Evolutionary conservation across 345 rosid genomes (phyloP).

Genomic region (Lepidium didymum): DNA sequence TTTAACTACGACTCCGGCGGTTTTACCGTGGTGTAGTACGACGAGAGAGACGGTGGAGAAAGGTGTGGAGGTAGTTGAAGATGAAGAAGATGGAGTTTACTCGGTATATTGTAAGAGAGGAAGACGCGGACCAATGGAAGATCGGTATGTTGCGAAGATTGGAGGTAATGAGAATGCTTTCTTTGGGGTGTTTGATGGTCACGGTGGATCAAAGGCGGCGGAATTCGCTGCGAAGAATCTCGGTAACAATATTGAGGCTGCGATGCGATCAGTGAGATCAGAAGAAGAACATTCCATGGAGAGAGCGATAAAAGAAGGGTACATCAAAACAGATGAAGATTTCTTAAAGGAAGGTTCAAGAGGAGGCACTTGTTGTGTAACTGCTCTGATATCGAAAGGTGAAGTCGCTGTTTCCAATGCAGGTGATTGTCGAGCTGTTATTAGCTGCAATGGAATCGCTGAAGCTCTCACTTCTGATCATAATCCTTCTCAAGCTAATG

Average conservation of each 20-base stretch:
- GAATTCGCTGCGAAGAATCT: slow-evolving; percentile 66
- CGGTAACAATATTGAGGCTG: slow-evolving; percentile 46
- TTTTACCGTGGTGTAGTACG: slow-evolving; percentile 10
- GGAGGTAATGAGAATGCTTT: slow-evolving; percentile 34
- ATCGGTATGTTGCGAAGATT: slow-evolving; percentile 20
- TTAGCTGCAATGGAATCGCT: slow-evolving; percentile 61
- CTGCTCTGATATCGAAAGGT: slow-evolving; percentile 56
- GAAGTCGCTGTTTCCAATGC: slow-evolving; percentile 59
- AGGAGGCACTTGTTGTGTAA: slow-evolving; percentile 83
- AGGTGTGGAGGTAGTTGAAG: slow-evolving; percentile 10
- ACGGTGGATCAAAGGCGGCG: slow-evolving; percentile 79
- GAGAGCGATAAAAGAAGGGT: slow-evolving; percentile 49
- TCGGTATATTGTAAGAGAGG: slow-evolving; percentile 33
- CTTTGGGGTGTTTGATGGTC: slow-evolving; percentile 88
- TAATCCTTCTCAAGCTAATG: slow-evolving; percentile 53
- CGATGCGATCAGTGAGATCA: slow-evolving; percentile 26
- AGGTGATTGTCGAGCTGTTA: slow-evolving; percentile 83
- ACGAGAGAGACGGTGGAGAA: slow-evolving; percentile 14
- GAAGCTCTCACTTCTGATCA: slow-evolving; percentile 84
- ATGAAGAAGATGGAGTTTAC: slow-evolving; percentile 22
- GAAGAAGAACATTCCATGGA: slow-evolving; percentile 29
- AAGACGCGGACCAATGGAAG: slow-evolving; percentile 32
- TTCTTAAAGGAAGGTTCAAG: slow-evolving; percentile 42
- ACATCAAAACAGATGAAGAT: slow-evolving; percentile 53
- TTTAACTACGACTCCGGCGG: background rate